These are phyloP conservation scores for Globisporangium yorkense DNA, from an alignment of 352 stramenopile species.

Conservation along the genomic window DNA sequence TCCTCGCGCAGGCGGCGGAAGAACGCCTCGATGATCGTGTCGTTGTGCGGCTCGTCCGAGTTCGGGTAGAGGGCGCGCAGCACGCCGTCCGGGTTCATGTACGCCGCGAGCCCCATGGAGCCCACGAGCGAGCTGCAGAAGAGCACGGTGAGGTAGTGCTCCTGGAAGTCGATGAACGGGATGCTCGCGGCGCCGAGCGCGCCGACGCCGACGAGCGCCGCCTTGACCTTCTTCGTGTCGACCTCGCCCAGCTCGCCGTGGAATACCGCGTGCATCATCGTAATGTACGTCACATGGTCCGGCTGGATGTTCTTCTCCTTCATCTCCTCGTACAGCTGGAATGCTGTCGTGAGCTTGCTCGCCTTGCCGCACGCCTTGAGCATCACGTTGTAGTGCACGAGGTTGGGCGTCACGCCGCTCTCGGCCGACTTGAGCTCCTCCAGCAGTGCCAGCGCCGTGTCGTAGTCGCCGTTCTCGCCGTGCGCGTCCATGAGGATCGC, in stretches of 20 bases:
- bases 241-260: slow-evolving; percentile 67
- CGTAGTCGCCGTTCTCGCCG: slow-evolving; percentile 51
- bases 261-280: slow-evolving; percentile 86
- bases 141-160: slow-evolving; percentile 66
- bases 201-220: slow-evolving; percentile 47
- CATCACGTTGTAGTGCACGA: slow-evolving; percentile 81
- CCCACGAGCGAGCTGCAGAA: slow-evolving; percentile 71
- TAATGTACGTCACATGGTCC: slow-evolving; percentile 78
- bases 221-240: slow-evolving; percentile 65
- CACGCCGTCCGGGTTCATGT: slow-evolving; percentile 82
- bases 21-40: slow-evolving; percentile 73
- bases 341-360: slow-evolving; percentile 60
- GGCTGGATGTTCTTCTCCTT: slow-evolving; percentile 65
- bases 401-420: slow-evolving; percentile 22
- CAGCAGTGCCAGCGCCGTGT: slow-evolving; percentile 41
- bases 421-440: slow-evolving; percentile 38
- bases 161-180: slow-evolving; percentile 68
- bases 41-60: slow-evolving; percentile 54
- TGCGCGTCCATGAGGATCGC: slow-evolving; percentile 76
- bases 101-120: slow-evolving; percentile 76
- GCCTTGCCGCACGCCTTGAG: slow-evolving; percentile 73
- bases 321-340: slow-evolving; percentile 84
- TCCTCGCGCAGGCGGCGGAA: slow-evolving; percentile 81
- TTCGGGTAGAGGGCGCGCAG: slow-evolving; percentile 78
- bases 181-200: slow-evolving; percentile 47